A percentile compares a stretch with the other conserved stretches of the same genome.
These are phyloP conservation scores for Beauveria brongniartii DNA, from an alignment of 2,329 filamentous ascomycete genomes.

Conservation along the genomic window DNA sequence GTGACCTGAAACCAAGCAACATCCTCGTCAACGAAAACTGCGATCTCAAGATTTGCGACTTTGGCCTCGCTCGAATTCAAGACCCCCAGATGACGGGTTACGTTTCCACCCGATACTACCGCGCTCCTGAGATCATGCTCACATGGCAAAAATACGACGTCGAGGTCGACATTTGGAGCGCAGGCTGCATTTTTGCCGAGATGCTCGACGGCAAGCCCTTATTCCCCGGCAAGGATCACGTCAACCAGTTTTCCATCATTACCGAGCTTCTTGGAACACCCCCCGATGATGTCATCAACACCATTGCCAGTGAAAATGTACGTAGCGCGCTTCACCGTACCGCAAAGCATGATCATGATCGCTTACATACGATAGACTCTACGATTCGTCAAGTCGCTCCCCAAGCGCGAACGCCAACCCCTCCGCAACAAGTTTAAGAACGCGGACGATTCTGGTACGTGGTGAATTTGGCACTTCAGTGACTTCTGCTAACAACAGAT, in stretches of 20 bases:
- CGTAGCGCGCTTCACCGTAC: slow-evolving; percentile 24
- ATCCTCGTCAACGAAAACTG: slow-evolving; percentile 99
- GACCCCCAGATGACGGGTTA: slow-evolving; percentile 99
- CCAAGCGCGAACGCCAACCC: slow-evolving; percentile 86
- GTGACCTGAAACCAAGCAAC: slow-evolving; percentile 96
- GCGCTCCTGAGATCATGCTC: slow-evolving; percentile 98
- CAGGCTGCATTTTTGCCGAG: slow-evolving; percentile 97
- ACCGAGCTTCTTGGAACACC: slow-evolving; percentile 94
- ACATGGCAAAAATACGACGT: slow-evolving; percentile 99
- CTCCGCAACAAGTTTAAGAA: slow-evolving; percentile 89
- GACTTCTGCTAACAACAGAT: slow-evolving; percentile 24
- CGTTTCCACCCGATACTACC: slow-evolving; percentile 97
- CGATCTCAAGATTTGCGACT: slow-evolving; percentile 99
- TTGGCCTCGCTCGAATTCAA: slow-evolving; percentile 93
- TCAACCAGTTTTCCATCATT: slow-evolving; percentile 99
- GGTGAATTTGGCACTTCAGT: background rate
- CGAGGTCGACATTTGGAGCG: slow-evolving; percentile 98
- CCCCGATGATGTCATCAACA: slow-evolving; percentile 96
- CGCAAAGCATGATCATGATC: slow-evolving; percentile 14
- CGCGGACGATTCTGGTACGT: slow-evolving; percentile 73
- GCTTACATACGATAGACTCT: slow-evolving; percentile 55
- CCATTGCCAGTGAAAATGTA: slow-evolving; percentile 96
- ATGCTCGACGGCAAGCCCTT: slow-evolving; percentile 98
- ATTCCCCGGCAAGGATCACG: slow-evolving; percentile 97
- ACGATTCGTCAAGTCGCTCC: slow-evolving; percentile 93